Evolutionary conservation across 495 filamentous ascomycete species (phyloP).

Genomic region (Penicillium longicatenatum): DNA sequence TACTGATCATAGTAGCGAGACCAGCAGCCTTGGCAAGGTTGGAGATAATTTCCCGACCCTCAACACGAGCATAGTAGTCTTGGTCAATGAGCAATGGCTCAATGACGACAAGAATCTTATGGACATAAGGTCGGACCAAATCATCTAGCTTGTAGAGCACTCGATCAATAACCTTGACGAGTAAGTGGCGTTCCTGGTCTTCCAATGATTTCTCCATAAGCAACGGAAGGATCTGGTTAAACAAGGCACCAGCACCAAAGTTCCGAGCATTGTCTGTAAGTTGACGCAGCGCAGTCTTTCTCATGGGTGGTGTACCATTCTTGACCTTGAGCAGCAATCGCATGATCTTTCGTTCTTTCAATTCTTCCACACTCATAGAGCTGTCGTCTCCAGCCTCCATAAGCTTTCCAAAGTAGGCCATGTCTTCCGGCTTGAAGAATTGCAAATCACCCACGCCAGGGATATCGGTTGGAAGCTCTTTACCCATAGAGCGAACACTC

Average conservation of each 20-base stretch:
- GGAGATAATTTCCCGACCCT: conserved; percentile 98
- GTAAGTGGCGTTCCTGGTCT: conserved; percentile 96
- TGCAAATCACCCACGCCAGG: conserved; percentile 96
- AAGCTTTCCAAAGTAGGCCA: conserved; percentile 98
- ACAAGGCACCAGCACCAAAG: conserved; percentile 92
- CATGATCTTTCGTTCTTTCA: conserved; percentile 99
- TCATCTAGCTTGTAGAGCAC: conserved; percentile 98
- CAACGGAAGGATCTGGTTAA: conserved; percentile 96
- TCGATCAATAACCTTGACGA: conserved; percentile 99
- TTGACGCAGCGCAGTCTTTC: conserved; percentile 98
- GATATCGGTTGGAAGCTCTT: conserved; percentile 94
- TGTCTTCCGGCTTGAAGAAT: conserved; percentile 99
- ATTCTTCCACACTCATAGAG: conserved; percentile 85
- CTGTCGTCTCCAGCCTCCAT: conserved; percentile 95
- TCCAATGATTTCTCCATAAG: conserved; percentile 99
- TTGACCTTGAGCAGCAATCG: conserved; percentile 95
- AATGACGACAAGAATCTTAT: conserved; percentile 99
- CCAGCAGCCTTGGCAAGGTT: conserved; percentile 96
- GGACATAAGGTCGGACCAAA: conserved; percentile 92
- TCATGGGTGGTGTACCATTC: conserved; percentile 98
- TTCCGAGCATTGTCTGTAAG: conserved; percentile 97
- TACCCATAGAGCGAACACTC: conserved; percentile 75
- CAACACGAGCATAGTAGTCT: conserved; percentile 98
- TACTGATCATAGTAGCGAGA: conserved; percentile 98
- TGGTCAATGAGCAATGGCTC: conserved; percentile 98